These are phyloP conservation scores for Asterochloris erici DNA, from an alignment of 139 green algal genomes.

Conservation along the genomic window DNA sequence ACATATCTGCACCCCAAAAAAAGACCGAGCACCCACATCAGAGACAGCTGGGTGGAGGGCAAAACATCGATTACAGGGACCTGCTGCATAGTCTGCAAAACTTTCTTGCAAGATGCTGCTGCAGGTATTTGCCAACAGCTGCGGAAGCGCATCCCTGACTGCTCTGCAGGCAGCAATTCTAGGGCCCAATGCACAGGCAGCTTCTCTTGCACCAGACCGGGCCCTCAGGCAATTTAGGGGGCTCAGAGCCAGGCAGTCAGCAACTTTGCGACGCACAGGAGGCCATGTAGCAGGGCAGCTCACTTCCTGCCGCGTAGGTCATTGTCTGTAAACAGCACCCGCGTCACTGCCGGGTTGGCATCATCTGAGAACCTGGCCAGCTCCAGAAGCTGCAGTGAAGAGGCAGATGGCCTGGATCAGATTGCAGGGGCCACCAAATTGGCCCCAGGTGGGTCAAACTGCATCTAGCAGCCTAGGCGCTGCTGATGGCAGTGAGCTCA, in stretches of 20 bases:
- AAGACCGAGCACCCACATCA: background rate
- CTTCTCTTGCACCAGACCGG: too few relatives aligned
- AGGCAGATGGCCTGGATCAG: too few relatives aligned
- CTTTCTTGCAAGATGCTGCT: background rate
- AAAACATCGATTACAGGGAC: background rate
- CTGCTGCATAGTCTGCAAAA: background rate
- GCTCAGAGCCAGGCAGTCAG: too few relatives aligned
- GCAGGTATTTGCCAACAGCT: background rate
- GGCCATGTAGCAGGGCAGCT: background rate
- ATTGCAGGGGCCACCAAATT: too few relatives aligned
- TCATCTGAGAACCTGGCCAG: conserved; percentile 78
- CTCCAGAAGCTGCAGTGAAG: conserved; percentile 55
- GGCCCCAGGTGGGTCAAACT: too few relatives aligned
- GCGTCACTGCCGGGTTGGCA: conserved; percentile 83
- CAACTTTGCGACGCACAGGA: background rate
- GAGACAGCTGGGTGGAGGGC: background rate
- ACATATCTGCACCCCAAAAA: conserved; percentile 62
- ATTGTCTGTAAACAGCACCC: conserved; percentile 85
- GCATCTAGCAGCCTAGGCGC: too few relatives aligned
- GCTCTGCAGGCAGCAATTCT: too few relatives aligned
- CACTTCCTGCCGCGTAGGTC: conserved; percentile 69
- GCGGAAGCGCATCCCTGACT: background rate
- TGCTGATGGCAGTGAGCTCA: too few relatives aligned
- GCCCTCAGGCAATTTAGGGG: too few relatives aligned
- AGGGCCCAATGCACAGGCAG: too few relatives aligned